Conservation (phyloP, 179 eudicot genomes). For the Beta corolliflora region DNA sequence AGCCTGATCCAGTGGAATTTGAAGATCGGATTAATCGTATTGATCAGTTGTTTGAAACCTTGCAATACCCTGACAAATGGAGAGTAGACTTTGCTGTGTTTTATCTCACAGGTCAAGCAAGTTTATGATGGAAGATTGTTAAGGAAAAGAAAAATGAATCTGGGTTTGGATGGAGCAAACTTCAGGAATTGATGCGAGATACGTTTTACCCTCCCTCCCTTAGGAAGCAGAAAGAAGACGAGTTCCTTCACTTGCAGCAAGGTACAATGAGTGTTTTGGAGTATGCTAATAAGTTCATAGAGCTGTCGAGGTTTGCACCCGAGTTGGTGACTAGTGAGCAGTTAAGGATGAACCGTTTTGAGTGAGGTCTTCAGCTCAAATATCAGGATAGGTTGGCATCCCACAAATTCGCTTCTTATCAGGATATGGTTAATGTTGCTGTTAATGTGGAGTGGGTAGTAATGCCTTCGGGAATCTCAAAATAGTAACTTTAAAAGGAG, state of each 20-base stretch:
- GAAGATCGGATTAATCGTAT: background rate
- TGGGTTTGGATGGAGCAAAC: no score
- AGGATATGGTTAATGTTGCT: background rate
- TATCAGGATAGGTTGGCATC: background rate
- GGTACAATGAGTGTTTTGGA: background rate
- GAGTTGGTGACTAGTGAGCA: background rate
- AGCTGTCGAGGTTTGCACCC: background rate
- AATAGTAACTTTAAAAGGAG: background rate
- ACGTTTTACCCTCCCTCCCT: background rate
- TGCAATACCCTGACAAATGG: background rate
- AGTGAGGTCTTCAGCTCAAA: background rate
- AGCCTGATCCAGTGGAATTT: background rate
- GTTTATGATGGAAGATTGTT: no score
- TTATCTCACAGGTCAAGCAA: background rate
- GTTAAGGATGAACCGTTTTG: background rate
- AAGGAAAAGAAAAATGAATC: no score
- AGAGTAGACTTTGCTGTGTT: background rate
- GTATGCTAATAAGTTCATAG: background rate
- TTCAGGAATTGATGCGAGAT: no score
- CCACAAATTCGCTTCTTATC: background rate
- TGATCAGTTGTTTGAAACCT: background rate
- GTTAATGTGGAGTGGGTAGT: background rate
- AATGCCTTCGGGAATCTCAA: background rate
- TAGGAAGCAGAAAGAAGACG: background rate
- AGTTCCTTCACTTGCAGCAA: background rate